Conservation (phyloP, 2,329 filamentous ascomycete species). For the Ophiobolus disseminans region DNA sequence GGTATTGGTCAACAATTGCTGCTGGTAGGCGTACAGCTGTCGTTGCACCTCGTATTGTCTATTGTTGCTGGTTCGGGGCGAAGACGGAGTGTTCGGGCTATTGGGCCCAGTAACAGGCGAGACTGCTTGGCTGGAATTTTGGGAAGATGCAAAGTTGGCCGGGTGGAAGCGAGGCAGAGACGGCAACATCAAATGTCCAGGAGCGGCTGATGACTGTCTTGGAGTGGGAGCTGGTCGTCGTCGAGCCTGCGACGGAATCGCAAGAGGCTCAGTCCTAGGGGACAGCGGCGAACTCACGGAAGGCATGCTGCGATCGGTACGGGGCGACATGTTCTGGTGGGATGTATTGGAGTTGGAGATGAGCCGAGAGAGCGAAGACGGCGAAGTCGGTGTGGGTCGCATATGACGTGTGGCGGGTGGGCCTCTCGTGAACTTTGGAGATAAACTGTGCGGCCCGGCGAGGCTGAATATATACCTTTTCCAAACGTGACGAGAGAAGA, state of each 20-base stretch:
- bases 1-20: constrained; percentile 50
- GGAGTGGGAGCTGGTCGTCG: constrained; percentile 41
- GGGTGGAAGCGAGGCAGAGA: constrained; percentile 61
- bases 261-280: constrained; percentile 44
- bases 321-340: constrained; percentile 36
- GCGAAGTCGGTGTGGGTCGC: constrained; percentile 30
- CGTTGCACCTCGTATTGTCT: constrained; percentile 58
- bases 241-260: constrained; percentile 44
- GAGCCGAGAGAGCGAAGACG: constrained; percentile 26
- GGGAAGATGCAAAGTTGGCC: constrained; percentile 56
- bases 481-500: constrained; percentile 9
- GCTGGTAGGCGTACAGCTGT: constrained; percentile 58
- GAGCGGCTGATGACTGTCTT: constrained; percentile 45
- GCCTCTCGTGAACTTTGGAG: constrained; percentile 16
- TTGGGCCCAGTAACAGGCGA: constrained; percentile 49
- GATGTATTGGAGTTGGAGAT: constrained; percentile 24
- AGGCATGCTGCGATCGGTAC: constrained; percentile 41
- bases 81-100: constrained; percentile 53
- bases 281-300: constrained; percentile 43
- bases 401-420: constrained; percentile 39
- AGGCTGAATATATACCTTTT: constrained; percentile 12
- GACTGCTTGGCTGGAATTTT: constrained; percentile 45
- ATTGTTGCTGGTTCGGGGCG: constrained; percentile 50
- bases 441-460: constrained; percentile 5
- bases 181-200: constrained; percentile 54